Evolutionary conservation across 176 grass and related monocot genomes (phyloP).

Genomic region (Secale cereale): DNA sequence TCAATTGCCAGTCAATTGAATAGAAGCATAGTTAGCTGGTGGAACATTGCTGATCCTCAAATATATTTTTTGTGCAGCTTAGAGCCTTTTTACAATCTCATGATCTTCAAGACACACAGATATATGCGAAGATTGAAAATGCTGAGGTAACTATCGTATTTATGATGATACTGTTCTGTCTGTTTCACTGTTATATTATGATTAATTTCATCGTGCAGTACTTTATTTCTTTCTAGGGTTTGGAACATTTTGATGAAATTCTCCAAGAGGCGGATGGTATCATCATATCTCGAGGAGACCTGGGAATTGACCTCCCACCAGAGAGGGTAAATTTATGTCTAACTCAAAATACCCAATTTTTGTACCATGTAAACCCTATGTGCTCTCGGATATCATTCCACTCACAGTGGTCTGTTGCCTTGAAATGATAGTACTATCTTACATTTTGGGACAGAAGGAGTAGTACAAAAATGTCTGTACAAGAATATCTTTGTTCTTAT

Average conservation of each 20-base stretch:
- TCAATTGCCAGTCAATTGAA: not conserved
- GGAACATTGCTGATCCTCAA: slow-evolving; percentile 8
- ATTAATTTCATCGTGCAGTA: slow-evolving; percentile 12
- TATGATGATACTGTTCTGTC: not conserved
- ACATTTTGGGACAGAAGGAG: not conserved
- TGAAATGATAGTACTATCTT: not conserved
- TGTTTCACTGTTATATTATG: slow-evolving; percentile 27
- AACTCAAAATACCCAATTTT: not conserved
- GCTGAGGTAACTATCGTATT: slow-evolving; percentile 50
- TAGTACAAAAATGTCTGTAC: not conserved
- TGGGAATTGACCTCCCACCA: slow-evolving; percentile 94
- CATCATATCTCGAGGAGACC: slow-evolving; percentile 78
- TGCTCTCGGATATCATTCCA: slow-evolving; percentile 16
- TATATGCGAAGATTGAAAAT: slow-evolving; percentile 96
- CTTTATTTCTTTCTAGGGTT: slow-evolving; percentile 59
- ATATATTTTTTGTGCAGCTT: slow-evolving; percentile 59
- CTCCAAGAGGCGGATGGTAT: slow-evolving; percentile 87
- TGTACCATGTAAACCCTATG: not conserved
- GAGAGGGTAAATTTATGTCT: slow-evolving; percentile 58
- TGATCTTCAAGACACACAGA: slow-evolving; percentile 69
- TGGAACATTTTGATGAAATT: slow-evolving; percentile 98
- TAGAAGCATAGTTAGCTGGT: not conserved
- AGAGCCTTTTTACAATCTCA: slow-evolving; percentile 74
- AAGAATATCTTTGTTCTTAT: slow-evolving; percentile 7
- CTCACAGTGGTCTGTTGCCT: not conserved